These are phyloP conservation scores for Mucor mucedo DNA, from an alignment of 371 early-diverging fungal species.

Conservation along the genomic window DNA sequence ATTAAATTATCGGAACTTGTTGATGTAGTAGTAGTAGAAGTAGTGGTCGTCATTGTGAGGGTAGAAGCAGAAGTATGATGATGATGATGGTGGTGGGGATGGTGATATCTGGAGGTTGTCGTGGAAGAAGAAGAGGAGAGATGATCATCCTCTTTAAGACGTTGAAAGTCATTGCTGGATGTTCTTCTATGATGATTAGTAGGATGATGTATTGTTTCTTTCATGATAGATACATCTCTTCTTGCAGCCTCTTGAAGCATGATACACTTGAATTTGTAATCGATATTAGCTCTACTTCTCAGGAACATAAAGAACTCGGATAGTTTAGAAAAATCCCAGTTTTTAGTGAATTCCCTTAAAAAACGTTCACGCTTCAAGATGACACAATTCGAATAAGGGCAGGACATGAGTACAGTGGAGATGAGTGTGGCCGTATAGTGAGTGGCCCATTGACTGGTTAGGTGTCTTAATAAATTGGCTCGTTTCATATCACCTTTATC, in stretches of 20 bases:
- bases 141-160: slow-evolving; percentile 28
- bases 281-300: slow-evolving; percentile 69
- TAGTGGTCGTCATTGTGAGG: slow-evolving; percentile 3
- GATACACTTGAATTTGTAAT: slow-evolving; percentile 73
- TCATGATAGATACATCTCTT: slow-evolving; percentile 17
- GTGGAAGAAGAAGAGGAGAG: slow-evolving; percentile 9
- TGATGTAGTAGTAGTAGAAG: slow-evolving; percentile 3
- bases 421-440: slow-evolving; percentile 62
- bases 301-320: slow-evolving; percentile 80
- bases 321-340: slow-evolving; percentile 80
- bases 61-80: slow-evolving; percentile 8
- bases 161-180: slow-evolving; percentile 47
- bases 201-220: background rate
- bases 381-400: slow-evolving; percentile 41
- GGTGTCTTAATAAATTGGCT: slow-evolving; percentile 57
- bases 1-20: slow-evolving; percentile 4
- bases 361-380: slow-evolving; percentile 62
- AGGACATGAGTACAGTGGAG: slow-evolving; percentile 44
- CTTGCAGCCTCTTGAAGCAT: slow-evolving; percentile 78
- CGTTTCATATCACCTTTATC: slow-evolving; percentile 58
- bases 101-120: slow-evolving; percentile 13
- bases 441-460: slow-evolving; percentile 66
- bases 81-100: background rate
- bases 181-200: slow-evolving; percentile 43
- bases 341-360: slow-evolving; percentile 68